Evolutionary conservation across 495 filamentous ascomycete species (phyloP), one percentile per base, ranked within the genome.

Genomic region (Lindgomyces ingoldianus): DNA sequence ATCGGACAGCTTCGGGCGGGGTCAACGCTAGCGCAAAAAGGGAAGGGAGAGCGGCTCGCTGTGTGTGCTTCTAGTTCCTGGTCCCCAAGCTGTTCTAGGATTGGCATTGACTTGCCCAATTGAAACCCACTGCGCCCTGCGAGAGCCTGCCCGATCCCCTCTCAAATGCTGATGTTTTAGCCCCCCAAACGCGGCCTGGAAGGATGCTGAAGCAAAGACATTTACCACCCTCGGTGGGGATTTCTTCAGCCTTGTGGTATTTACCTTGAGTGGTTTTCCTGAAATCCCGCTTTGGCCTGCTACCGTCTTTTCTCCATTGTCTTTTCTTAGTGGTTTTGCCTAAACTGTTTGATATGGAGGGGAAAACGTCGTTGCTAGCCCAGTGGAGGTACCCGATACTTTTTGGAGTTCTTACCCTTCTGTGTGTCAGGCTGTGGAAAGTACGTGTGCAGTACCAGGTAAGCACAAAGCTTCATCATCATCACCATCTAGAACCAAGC

Each of bases 371-470:
- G 6, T 39, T 39, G 14, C 33, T 6, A 39, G 33, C 33, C 14
- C 33, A 6, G 6, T 6, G 14, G 14, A 14, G 14, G 33, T 14
- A 39, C 33, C 33, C 33, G 14, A 14, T 39, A 6, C 33, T 39
- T 39, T 14, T 39, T 25, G 14, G 6, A 53, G 18, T 53, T 4
- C 18, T 30, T 53, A 24, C 49, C 8, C 11, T 53, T 8, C 19
- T 26, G 18, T 9, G 49, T 53, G 10, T n/a, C 8, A 53, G 49
- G 49, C 49, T 53, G 11, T 53, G 49, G 49, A 53, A 53, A 53
- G 22, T 8, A 6, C 26, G 26, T 8, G 26, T 29, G 14, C 19
- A 27, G 11, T 10, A 53, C 22, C 49, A 53, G 49, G 49, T 29
- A 26, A 29, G n/a, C n/a, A n/a, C n/a, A n/a, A n/a, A n/a, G n/a